phyloP scores from a whole-genome alignment of 1,284 basidiomycete species.

The Trametes hirsuta region DNA sequence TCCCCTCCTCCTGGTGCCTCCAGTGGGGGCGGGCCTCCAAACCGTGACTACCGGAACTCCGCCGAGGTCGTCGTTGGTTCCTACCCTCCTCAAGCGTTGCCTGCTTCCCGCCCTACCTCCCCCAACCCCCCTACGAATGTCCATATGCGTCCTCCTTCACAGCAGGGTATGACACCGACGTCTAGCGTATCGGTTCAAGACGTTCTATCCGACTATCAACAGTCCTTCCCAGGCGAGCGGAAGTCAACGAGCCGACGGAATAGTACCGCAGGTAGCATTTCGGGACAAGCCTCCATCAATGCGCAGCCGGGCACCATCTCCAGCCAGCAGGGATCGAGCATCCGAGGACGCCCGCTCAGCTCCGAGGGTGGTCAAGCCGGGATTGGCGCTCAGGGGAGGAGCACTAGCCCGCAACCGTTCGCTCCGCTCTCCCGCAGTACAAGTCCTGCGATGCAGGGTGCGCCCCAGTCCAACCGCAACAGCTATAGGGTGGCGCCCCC shows the following conservation, averaged over 20 bases:
- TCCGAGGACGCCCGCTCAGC: slow-evolving; percentile 52
- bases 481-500: slow-evolving; percentile 27
- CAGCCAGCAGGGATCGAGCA: slow-evolving; percentile 32
- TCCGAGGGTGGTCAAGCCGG: slow-evolving; percentile 71
- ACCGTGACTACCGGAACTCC: slow-evolving; percentile 58
- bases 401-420: slow-evolving; percentile 63
- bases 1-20: slow-evolving; percentile 30
- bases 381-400: slow-evolving; percentile 73
- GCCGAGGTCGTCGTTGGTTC: slow-evolving; percentile 79
- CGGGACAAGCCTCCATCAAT: slow-evolving; percentile 26
- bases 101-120: slow-evolving; percentile 68
- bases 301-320: slow-evolving; percentile 35
- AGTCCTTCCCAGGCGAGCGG: slow-evolving; percentile 87
- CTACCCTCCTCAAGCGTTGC: slow-evolving; percentile 49
- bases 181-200: slow-evolving; percentile 64
- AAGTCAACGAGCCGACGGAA: slow-evolving; percentile 53
- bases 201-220: slow-evolving; percentile 80
- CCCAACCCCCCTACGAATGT: slow-evolving; percentile 72
- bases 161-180: slow-evolving; percentile 37
- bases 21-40: slow-evolving; percentile 19
- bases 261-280: slow-evolving; percentile 30
- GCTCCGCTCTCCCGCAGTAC: slow-evolving; percentile 46
- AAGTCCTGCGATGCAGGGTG: slow-evolving; percentile 43
- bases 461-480: slow-evolving; percentile 23
- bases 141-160: slow-evolving; percentile 72